Conservation (phyloP, 768 basidiomycete species). For the Macrolepiota albuminosa region DNA sequence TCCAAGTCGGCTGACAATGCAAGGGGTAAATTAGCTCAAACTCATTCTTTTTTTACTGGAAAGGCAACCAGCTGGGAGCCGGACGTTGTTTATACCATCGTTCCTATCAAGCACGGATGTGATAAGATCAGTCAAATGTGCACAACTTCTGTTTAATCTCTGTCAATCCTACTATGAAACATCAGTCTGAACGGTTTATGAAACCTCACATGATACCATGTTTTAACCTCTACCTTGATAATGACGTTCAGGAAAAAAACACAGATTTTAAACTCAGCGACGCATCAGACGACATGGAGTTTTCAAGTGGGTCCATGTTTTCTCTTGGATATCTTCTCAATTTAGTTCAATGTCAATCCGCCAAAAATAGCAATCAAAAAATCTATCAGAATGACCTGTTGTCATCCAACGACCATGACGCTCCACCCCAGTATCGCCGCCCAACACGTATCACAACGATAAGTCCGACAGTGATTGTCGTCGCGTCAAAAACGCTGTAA, state of each 20-base stretch:
- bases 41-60: background rate
- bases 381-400: background rate
- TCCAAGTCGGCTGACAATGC: background rate
- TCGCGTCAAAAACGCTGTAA: slow-evolving; percentile 62
- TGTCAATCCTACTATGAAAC: background rate
- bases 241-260: background rate
- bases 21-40: background rate
- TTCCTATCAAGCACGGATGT: background rate
- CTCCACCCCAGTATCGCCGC: slow-evolving; percentile 44
- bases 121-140: slow-evolving; percentile 8
- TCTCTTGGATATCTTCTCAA: background rate
- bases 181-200: background rate
- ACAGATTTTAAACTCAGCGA: slow-evolving; percentile 10
- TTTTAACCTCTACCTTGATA: background rate
- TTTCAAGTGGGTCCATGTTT: background rate
- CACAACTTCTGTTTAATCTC: background rate
- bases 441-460: slow-evolving; percentile 45
- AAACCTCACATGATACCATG: background rate
- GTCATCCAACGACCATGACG: slow-evolving; percentile 23
- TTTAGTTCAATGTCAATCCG: background rate
- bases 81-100: background rate
- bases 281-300: background rate
- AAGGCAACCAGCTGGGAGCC: background rate
- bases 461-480: slow-evolving; percentile 42
- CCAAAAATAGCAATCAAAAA: background rate